phyloP scores from a whole-genome alignment of 192 early-diverging fungal genomes.

The Phycomyces nitens region DNA sequence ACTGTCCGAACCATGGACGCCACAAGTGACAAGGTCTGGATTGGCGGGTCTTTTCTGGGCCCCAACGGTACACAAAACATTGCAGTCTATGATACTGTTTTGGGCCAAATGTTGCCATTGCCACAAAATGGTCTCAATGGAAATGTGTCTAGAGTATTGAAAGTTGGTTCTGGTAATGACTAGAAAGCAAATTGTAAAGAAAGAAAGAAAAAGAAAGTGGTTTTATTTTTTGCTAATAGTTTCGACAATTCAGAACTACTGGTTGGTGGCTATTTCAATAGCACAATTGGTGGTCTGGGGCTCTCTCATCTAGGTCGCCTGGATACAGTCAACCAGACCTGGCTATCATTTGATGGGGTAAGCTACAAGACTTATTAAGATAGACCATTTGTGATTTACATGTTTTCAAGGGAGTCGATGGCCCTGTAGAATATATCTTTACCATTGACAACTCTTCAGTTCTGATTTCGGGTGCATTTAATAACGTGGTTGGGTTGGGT shows the following conservation, averaged over 20 bases:
- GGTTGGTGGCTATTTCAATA: neutral
- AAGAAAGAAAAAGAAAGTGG: neutral
- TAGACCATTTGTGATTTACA: too few species aligned
- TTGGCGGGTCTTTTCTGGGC: conserved; percentile 56
- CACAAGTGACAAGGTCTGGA: conserved; percentile 27
- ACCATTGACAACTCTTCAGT: neutral
- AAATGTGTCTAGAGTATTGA: neutral
- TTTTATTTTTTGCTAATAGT: neutral
- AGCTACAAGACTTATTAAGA: too few species aligned
- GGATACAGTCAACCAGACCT: neutral
- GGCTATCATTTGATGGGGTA: neutral
- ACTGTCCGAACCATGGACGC: conserved; percentile 46
- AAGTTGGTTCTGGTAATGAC: neutral
- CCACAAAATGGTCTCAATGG: neutral
- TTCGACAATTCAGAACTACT: neutral
- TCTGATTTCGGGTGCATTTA: neutral
- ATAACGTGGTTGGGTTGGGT: neutral
- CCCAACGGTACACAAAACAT: conserved; percentile 38
- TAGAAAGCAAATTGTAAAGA: neutral
- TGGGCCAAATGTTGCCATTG: neutral
- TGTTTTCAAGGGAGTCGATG: neutral
- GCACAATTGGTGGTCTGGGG: neutral
- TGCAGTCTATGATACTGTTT: conserved; percentile 45
- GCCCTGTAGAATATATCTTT: neutral
- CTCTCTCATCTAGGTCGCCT: neutral